Evolutionary conservation across 176 grass and related monocot species (phyloP).

Genomic region (Phragmites australis): DNA sequence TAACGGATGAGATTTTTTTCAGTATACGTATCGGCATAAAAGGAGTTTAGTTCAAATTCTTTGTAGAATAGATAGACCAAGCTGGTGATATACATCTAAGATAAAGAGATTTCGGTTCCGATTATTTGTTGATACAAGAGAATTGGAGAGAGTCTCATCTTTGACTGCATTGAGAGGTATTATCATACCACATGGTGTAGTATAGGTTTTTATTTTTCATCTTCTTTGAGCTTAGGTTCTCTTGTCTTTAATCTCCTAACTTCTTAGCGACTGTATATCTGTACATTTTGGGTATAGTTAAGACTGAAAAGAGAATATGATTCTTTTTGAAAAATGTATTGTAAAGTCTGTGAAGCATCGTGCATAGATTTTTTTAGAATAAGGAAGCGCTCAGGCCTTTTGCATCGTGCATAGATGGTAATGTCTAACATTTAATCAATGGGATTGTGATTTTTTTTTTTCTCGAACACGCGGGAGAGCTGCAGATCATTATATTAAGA

Average conservation of each 20-base stretch:
- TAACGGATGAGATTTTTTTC: slow-evolving; percentile 49
- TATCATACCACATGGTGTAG: slow-evolving; percentile 29
- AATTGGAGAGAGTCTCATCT: neutral
- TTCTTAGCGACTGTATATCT: slow-evolving; percentile 44
- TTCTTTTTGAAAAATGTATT: neutral
- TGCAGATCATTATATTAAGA: too few relatives aligned
- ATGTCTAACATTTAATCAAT: neutral
- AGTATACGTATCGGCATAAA: slow-evolving; percentile 19
- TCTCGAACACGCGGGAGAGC: too few relatives aligned
- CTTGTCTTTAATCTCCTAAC: slow-evolving; percentile 33
- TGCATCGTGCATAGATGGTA: neutral
- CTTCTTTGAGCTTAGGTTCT: slow-evolving; percentile 24
- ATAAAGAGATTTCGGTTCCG: slow-evolving; percentile 2
- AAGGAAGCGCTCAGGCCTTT: too few relatives aligned
- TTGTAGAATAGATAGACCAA: slow-evolving; percentile 24
- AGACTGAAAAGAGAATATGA: neutral
- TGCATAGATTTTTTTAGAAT: too few relatives aligned
- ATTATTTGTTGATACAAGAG: slow-evolving; percentile 25
- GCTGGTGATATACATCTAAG: neutral
- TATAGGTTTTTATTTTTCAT: slow-evolving; percentile 41
- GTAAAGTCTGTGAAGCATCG: neutral
- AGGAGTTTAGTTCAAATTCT: slow-evolving; percentile 22
- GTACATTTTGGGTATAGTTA: slow-evolving; percentile 44
- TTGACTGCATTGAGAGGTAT: slow-evolving; percentile 35
- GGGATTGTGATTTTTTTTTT: too few relatives aligned